These are phyloP conservation scores for Durusdinium trenchii DNA, from an alignment of 73 alveolate species.

Conservation along the genomic window DNA sequence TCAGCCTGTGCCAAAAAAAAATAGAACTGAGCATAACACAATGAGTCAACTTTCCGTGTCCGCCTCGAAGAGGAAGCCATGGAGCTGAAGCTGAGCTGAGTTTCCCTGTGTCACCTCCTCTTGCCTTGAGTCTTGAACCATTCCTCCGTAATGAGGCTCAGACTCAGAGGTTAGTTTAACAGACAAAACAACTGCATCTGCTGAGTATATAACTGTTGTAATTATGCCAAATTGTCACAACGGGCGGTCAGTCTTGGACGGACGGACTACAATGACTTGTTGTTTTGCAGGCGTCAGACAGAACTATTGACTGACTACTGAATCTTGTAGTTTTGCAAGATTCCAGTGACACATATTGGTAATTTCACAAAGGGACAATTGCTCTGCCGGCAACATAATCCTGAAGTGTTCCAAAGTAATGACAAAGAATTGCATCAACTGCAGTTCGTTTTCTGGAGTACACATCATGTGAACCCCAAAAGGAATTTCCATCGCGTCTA, in stretches of 20 bases:
- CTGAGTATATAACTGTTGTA: not conserved
- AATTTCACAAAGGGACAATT: not conserved
- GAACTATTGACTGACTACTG: not conserved
- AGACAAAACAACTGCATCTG: not conserved
- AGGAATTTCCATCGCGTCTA: not conserved
- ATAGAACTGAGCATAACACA: no score
- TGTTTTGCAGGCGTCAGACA: not conserved
- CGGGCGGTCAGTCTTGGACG: not conserved
- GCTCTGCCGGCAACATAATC: conserved; percentile 17
- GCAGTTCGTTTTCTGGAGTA: not conserved
- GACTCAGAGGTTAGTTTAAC: no score
- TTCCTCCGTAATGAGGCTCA: no score
- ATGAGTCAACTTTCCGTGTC: no score
- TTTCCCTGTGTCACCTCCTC: no score
- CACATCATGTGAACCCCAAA: not conserved
- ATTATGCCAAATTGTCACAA: not conserved
- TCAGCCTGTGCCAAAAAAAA: no score
- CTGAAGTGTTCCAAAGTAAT: not conserved
- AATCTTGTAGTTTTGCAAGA: not conserved
- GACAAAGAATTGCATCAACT: not conserved
- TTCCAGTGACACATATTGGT: not conserved
- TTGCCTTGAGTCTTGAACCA: no score
- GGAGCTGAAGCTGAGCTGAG: no score
- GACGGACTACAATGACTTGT: not conserved
- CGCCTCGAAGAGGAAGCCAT: no score